phyloP scores from a whole-genome alignment of 805 yeast genomes.

The Schwanniomyces yamadae region DNA sequence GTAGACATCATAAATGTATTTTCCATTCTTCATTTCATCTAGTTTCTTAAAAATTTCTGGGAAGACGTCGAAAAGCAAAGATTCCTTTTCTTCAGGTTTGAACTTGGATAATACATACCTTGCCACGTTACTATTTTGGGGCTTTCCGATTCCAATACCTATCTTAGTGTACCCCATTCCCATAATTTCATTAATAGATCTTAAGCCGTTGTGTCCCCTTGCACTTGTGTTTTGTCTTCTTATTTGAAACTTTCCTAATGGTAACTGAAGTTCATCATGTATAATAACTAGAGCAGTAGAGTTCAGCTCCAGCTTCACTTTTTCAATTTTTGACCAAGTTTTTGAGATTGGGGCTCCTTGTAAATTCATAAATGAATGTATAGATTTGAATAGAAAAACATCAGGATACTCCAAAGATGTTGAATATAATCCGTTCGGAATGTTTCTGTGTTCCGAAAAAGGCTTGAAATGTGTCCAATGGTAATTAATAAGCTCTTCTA shows the following conservation, averaged over 20 bases:
- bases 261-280: conserved; percentile 76
- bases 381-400: conserved; percentile 46
- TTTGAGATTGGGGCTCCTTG: conserved; percentile 59
- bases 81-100: conserved; percentile 41
- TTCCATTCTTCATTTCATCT: conserved; percentile 28
- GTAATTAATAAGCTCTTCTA: conserved; percentile 28
- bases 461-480: conserved; percentile 22
- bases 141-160: conserved; percentile 77
- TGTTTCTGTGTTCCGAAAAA: conserved; percentile 18
- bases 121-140: conserved; percentile 53
- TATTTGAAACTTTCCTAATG: conserved; percentile 63
- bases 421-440: conserved; percentile 21
- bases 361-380: conserved; percentile 65
- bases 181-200: conserved; percentile 47
- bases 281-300: conserved; percentile 52
- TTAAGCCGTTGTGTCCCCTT: conserved; percentile 85
- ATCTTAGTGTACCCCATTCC: conserved; percentile 62
- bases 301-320: conserved; percentile 14
- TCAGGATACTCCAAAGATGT: conserved; percentile 20
- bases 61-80: conserved; percentile 39
- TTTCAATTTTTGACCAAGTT: conserved; percentile 43
- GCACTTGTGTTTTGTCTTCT: conserved; percentile 59
- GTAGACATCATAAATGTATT: conserved; percentile 9
- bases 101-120: conserved; percentile 64
- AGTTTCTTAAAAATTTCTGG: conserved; percentile 40